phyloP scores from a whole-genome alignment of 495 filamentous ascomycete genomes.

The Antarctomyces pellizariae region DNA sequence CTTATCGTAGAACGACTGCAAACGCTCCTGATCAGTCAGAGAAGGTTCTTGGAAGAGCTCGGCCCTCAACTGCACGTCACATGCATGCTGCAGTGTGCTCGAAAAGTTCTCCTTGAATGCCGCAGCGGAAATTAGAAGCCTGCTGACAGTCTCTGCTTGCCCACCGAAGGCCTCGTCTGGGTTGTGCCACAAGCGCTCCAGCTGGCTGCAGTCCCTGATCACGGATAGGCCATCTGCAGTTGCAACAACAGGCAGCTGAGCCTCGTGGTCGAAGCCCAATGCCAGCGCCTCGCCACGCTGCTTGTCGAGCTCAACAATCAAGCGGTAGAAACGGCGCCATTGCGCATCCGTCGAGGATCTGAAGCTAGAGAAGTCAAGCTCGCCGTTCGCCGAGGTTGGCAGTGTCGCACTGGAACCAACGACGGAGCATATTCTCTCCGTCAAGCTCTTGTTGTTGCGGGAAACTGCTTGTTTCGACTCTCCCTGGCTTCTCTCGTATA shows the following conservation, averaged over 20 bases:
- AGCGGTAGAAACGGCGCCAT: conserved; percentile 74
- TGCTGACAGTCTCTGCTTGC: conserved; percentile 2
- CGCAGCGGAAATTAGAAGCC: conserved; percentile 7
- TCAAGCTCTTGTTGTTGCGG: conserved; percentile 27
- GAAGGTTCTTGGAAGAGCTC: conserved; percentile 50
- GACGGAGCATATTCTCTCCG: conserved; percentile 44
- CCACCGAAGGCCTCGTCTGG: conserved; percentile 1
- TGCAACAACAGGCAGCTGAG: conserved; percentile 58
- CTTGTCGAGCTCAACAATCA: conserved; percentile 67
- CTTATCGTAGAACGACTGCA: conserved; percentile 46
- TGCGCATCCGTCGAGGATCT: conserved; percentile 48
- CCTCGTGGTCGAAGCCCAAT: conserved; percentile 44
- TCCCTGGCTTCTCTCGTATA: conserved; percentile 43
- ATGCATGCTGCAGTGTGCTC: conserved; percentile 33
- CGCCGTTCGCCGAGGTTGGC: conserved; percentile 30
- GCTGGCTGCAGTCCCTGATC: conserved; percentile 51
- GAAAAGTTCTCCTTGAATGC: conserved; percentile 26
- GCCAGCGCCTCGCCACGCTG: conserved; percentile 57
- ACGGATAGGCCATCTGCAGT: conserved; percentile 57
- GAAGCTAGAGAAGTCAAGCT: conserved; percentile 52
- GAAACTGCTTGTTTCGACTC: conserved; percentile 15
- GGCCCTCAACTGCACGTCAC: conserved; percentile 30
- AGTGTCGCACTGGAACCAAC: conserved; percentile 40
- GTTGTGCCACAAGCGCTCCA: conserved; percentile 49
- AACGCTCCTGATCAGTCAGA: conserved; percentile 38